A percentile compares a stretch with the other conserved stretches of the same genome.
These are phyloP conservation scores for Carex scoparia DNA, from an alignment of 176 grass and related monocot species.

Conservation along the genomic window DNA sequence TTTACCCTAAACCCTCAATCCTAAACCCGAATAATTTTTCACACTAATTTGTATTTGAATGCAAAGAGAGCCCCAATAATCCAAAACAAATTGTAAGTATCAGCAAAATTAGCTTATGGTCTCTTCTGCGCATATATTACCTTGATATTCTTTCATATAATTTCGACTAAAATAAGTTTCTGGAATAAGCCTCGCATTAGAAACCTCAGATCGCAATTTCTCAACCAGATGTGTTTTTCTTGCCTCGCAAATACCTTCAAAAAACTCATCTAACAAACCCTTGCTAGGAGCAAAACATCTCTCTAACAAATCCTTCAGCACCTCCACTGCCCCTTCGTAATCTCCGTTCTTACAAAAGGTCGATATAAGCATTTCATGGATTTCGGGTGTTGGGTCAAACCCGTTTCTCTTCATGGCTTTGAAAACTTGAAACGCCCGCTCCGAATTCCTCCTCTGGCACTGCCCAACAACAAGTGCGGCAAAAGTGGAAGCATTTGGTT, in stretches of 20 bases:
- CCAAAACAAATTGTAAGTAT: not conserved
- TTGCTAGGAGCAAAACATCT: slow-evolving; percentile 62
- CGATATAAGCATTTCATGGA: slow-evolving; percentile 50
- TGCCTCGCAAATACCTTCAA: slow-evolving; percentile 39
- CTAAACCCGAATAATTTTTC: too few relatives aligned
- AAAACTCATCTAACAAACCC: slow-evolving; percentile 51
- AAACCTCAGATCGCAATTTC: slow-evolving; percentile 34
- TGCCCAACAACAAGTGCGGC: slow-evolving; percentile 56
- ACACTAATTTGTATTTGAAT: not conserved
- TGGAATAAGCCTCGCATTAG: slow-evolving; percentile 45
- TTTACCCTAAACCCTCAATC: not conserved
- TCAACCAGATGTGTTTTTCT: slow-evolving; percentile 49
- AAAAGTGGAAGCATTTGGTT: slow-evolving; percentile 63
- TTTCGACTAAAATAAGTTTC: slow-evolving; percentile 41
- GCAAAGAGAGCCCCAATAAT: not conserved
- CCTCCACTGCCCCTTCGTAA: slow-evolving; percentile 68
- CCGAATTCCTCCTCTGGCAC: slow-evolving; percentile 70
- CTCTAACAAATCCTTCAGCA: slow-evolving; percentile 54
- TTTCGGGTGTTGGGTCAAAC: slow-evolving; percentile 40
- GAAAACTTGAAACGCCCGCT: slow-evolving; percentile 61
- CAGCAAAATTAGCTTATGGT: not conserved
- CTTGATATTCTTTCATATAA: slow-evolving; percentile 24
- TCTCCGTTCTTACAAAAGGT: slow-evolving; percentile 77
- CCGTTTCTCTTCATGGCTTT: slow-evolving; percentile 70
- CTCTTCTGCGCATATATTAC: not conserved